These are phyloP conservation scores for Wickerhamiella qilinensis DNA, from an alignment of 805 yeast genomes.

Conservation along the genomic window DNA sequence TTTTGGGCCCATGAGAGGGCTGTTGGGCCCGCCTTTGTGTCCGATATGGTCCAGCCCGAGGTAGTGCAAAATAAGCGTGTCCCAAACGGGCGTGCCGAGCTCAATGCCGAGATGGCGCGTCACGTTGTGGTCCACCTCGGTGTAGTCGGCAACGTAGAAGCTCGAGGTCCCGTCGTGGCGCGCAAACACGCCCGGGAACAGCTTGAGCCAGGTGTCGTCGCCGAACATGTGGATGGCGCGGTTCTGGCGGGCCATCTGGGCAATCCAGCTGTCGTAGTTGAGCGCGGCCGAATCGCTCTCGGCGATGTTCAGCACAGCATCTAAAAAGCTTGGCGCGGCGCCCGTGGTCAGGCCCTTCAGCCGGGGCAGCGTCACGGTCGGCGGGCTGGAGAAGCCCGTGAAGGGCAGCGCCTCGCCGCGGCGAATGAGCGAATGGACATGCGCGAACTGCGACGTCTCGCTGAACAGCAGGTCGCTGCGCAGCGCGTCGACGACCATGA, in stretches of 20 bases:
- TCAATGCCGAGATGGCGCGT: slow-evolving; percentile 67
- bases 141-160: slow-evolving; percentile 87
- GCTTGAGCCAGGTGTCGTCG: slow-evolving; percentile 93
- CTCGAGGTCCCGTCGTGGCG: slow-evolving; percentile 76
- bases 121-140: slow-evolving; percentile 85
- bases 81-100: slow-evolving; percentile 46
- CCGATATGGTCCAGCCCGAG: slow-evolving; percentile 95
- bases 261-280: slow-evolving; percentile 76
- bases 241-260: slow-evolving; percentile 35
- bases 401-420: slow-evolving; percentile 66
- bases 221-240: slow-evolving; percentile 70
- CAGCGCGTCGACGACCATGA: slow-evolving; percentile 87
- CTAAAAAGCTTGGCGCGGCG: slow-evolving; percentile 82
- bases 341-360: slow-evolving; percentile 89
- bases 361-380: slow-evolving; percentile 91
- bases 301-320: slow-evolving; percentile 85
- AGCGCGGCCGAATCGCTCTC: slow-evolving; percentile 70
- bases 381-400: slow-evolving; percentile 87
- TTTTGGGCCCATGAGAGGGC: slow-evolving; percentile 64
- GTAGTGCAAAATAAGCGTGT: slow-evolving; percentile 73
- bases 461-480: slow-evolving; percentile 75
- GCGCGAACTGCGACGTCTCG: slow-evolving; percentile 44
- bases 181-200: slow-evolving; percentile 58
- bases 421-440: slow-evolving; percentile 47
- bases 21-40: slow-evolving; percentile 85